A percentile compares a stretch with the other conserved stretches of the same genome.
phyloP scores from a whole-genome alignment of 2,329 filamentous ascomycete species.

The Sporothrix luriei region DNA sequence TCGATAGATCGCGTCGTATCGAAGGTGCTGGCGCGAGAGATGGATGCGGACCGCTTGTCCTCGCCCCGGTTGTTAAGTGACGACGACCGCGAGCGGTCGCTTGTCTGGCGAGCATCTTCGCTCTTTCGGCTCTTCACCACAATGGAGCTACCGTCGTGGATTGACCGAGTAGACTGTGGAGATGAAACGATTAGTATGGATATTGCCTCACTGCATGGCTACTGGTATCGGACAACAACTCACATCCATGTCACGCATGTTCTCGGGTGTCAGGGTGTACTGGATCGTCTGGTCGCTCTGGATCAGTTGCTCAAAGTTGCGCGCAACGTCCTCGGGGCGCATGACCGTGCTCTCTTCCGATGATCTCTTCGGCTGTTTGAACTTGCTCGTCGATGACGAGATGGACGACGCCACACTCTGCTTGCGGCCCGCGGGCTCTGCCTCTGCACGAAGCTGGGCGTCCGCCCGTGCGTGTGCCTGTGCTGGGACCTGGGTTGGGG shows the following conservation, averaged over 20 bases:
- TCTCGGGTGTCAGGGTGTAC: constrained; percentile 78
- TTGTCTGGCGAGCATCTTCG: constrained; percentile 50
- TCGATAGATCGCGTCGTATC: constrained; percentile 39
- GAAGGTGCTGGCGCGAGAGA: constrained; percentile 40
- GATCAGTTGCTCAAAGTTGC: constrained; percentile 77
- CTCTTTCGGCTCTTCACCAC: constrained; percentile 50
- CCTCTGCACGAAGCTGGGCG: constrained; percentile 28
- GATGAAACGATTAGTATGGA: constrained; percentile 12
- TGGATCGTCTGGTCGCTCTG: constrained; percentile 81
- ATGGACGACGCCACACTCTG: constrained; percentile 54
- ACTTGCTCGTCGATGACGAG: constrained; percentile 54
- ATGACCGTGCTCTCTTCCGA: constrained; percentile 60
- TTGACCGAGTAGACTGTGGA: constrained; percentile 46
- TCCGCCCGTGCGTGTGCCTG: constrained; percentile 5
- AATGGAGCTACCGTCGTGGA: constrained; percentile 48
- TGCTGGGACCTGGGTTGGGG: constrained; percentile 37
- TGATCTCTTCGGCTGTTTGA: constrained; percentile 54
- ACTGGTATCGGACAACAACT: constrained; percentile 43
- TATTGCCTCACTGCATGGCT: neutral
- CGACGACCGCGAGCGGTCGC: constrained; percentile 53
- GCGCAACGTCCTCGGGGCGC: constrained; percentile 61
- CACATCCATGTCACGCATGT: constrained; percentile 75
- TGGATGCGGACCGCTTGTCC: constrained; percentile 42
- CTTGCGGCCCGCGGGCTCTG: constrained; percentile 39
- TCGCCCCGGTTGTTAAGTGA: constrained; percentile 48